Base-by-base conservation (phyloP, 2,329 filamentous ascomycete genomes). In the Trichoderma sp. region DNA sequence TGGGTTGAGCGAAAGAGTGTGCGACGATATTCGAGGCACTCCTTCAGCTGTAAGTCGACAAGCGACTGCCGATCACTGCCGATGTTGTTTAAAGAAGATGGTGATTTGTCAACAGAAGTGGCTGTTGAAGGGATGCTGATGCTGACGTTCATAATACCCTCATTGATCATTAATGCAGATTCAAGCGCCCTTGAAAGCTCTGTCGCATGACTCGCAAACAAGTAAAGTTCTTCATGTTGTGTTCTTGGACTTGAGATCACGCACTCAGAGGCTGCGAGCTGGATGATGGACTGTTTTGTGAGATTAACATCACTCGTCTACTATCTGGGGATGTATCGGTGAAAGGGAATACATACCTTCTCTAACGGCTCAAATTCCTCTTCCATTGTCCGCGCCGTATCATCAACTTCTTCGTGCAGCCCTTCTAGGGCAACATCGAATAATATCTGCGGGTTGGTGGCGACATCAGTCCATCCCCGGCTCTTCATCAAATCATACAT, bases 1-100 rank as follows among this genome's bases (percentile, higher is more conserved):
- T 79, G 77, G n/a, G 79, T 81, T 2, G 80, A 81, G 17, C 72
- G 73, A 73, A 82, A 81, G 4, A 82, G 75, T 2, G 79, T 79
- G 1, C 73, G 77, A 1, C 79, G 77, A 64, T 82, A 79, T 7
- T 75, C 72, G 0, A 82, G 76, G 15, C 75, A 74, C 47, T 80
- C 78, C 1, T 72, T 73, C 13, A 81, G 74, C 50, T 79, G 79
- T 7, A 72, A 72, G 23, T 75, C 64, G 1, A 79, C 67, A 11
- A 74, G 74, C 13, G 74, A 68, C 4, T 64, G 72, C 1, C 62
- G 34, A 15, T 47, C 39, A 9, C 5, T 72, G 53, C 4, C 73
- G 68, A 11, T 12, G 2, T 50, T 17, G 2, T 12, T 28, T 15
- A 3, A 11, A 4, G 43, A 2, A 17, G n/a, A 50, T 20, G 17